phyloP scores from a whole-genome alignment of 768 basidiomycete genomes.

The Dentipellis sp. region DNA sequence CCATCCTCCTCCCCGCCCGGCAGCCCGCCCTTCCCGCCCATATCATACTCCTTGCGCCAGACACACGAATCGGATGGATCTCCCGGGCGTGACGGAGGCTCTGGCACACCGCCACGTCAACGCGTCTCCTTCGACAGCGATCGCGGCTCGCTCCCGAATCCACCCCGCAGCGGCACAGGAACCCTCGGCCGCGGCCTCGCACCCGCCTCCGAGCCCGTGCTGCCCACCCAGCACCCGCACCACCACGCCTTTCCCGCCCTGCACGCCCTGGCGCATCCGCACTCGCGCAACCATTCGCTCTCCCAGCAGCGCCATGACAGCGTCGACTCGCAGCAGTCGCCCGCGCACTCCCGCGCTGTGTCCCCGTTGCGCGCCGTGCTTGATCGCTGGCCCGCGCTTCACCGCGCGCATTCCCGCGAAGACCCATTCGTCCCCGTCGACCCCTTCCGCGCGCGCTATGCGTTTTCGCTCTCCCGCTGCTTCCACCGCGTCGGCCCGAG shows the following conservation, averaged over 20 bases:
- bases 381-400: conserved; percentile 41
- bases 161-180: neutral
- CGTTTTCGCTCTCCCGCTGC: conserved; percentile 2
- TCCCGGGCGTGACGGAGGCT: conserved; percentile 17
- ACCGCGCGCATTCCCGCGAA: conserved; percentile 35
- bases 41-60: conserved; percentile 6
- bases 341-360: conserved; percentile 30
- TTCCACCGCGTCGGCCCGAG: conserved; percentile 1
- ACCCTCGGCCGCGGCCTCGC: conserved; percentile 2
- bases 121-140: conserved; percentile 52
- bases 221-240: neutral
- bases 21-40: conserved; percentile 16
- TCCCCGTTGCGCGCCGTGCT: conserved; percentile 52
- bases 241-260: conserved; percentile 3
- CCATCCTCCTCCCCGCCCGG: conserved; percentile 29
- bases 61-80: conserved; percentile 26
- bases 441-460: conserved; percentile 22
- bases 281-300: conserved; percentile 12
- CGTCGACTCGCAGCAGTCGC: conserved; percentile 22
- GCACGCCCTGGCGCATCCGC: conserved; percentile 3
- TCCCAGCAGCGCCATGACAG: conserved; percentile 14
- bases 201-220: conserved; percentile 10
- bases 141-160: conserved; percentile 28
- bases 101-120: conserved; percentile 33
- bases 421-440: conserved; percentile 29